Conservation (phyloP, 768 basidiomycete species). For the Lentinula aciculospora region DNA sequence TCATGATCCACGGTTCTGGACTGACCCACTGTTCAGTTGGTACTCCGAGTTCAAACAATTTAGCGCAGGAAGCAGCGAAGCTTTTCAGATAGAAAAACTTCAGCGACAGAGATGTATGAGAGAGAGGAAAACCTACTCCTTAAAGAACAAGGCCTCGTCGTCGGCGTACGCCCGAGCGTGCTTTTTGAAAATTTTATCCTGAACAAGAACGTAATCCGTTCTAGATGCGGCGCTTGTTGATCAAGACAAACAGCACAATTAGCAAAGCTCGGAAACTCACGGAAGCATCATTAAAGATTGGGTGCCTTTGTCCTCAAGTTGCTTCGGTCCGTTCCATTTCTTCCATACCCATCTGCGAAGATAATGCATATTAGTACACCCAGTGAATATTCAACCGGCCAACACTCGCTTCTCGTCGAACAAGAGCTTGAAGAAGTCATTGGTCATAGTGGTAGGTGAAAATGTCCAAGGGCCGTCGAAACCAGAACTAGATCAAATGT, state of each 20-base stretch:
- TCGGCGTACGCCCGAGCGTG: slow-evolving; percentile 83
- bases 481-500: slow-evolving; percentile 45
- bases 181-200: slow-evolving; percentile 93
- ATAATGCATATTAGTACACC: slow-evolving; percentile 1
- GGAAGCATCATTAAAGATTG: slow-evolving; percentile 93
- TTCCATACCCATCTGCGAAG: slow-evolving; percentile 75
- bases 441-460: slow-evolving; percentile 83
- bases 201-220: slow-evolving; percentile 82
- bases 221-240: slow-evolving; percentile 24
- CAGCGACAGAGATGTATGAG: slow-evolving; percentile 5
- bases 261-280: slow-evolving; percentile 36
- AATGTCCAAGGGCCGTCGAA: slow-evolving; percentile 95
- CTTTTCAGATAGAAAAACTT: slow-evolving; percentile 28
- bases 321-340: slow-evolving; percentile 93
- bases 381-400: not conserved
- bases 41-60: slow-evolving; percentile 91
- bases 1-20: slow-evolving; percentile 73
- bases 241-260: not conserved
- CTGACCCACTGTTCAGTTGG: slow-evolving; percentile 72
- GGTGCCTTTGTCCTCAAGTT: slow-evolving; percentile 90
- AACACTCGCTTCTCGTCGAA: slow-evolving; percentile 70
- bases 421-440: slow-evolving; percentile 83
- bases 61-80: slow-evolving; percentile 74
- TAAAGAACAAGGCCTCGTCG: slow-evolving; percentile 84
- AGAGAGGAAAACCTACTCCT: slow-evolving; percentile 60